Base-by-base conservation (phyloP, 2,329 filamentous ascomycete species). In the Exophiala viscosa region DNA sequence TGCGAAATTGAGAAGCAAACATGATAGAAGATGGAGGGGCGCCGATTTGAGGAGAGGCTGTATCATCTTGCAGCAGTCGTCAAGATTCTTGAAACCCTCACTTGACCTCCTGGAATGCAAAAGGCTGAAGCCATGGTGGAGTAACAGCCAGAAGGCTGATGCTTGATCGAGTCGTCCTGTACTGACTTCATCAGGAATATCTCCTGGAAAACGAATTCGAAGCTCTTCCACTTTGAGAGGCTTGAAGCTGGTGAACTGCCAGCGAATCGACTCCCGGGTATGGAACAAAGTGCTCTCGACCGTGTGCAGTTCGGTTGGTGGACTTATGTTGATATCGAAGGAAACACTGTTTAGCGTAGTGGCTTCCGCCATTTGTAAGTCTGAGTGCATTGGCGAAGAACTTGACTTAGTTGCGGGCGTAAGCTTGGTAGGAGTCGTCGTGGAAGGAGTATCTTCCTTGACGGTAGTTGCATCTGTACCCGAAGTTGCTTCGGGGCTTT, bases 231-330 rank as follows among this genome's bases (percentile, higher is more conserved):
- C 14, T 32, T 52, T 55, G 13, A 58, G 48, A 11, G 48, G 51
- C 13, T 33, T 44, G 48, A 58, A 58, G 13, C 39, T 20, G 8
- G 51, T 58, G 35, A 58, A 58, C n/a, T 58, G 51, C 55, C 55
- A 58, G 5, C 20, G 34, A 4, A 58, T 41, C 6, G 55, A 51
- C 18, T 54, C 51, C 14, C 41, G 45, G 5, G 55, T 54, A 36
- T 58, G 40, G 28, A 55, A 58, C 5, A 58, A 44, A n/a, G 35
- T 35, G 9, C 6, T n/a, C 45, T 58, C 40, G 9, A 52, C 36
- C 8, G 43, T 48, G 41, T 46, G 41, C 8, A 58, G 14, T 2
- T 49, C 55, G n/a, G 39, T 47, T 14, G 55, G 55, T 13, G 46
- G 54, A 10, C 32, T 41, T 3, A 57, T 32, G 15, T 49, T 48